Base-by-base conservation (phyloP, 2,329 filamentous ascomycete genomes). In the Diaporthe destruens region DNA sequence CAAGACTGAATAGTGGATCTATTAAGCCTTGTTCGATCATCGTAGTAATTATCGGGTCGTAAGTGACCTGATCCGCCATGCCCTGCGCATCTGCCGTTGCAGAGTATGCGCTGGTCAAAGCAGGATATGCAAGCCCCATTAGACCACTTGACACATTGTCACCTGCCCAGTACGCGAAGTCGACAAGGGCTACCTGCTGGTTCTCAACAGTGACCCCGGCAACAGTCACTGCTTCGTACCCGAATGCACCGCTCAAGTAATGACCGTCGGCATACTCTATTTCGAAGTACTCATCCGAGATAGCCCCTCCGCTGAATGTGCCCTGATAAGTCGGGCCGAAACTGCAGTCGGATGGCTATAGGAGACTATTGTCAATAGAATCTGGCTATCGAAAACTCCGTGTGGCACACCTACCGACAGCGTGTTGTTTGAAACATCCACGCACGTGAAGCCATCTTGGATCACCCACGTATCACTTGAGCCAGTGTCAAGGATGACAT, bases 11-110 rank as follows among this genome's bases (percentile, higher is more conserved):
- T 12, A 86, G 76, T 0, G 86, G 82, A 0, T 82, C 76, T 9
- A 85, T 82, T 16, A 83, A 76, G 29, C 83, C 80, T 39, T 84
- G 76, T 67, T 82, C 79, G 75, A 83, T 84, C 83, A 89, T 85
- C 47, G 80, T 85, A 9, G 82, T 85, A 75, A 89, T 84, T n/a
- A 89, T 76, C 0, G 87, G 85, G 68, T 85, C 81, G 79, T 89
- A 89, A 0, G n/a, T n/a, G n/a, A n/a, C n/a, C n/a, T n/a, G n/a
- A n/a, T n/a, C n/a, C n/a, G n/a, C n/a, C n/a, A n/a, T n/a, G n/a
- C n/a, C n/a, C n/a, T n/a, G n/a, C n/a, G n/a, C n/a, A n/a, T n/a
- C n/a, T n/a, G n/a, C n/a, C n/a, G n/a, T n/a, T n/a, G n/a, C n/a
- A n/a, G n/a, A n/a, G n/a, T n/a, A n/a, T 18, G 72, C 72, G 29